A percentile compares a stretch with the other conserved stretches of the same genome.
Evolutionary conservation across 2,329 filamentous ascomycete species (phyloP).

Genomic region (Akanthomyces uredinophilus): DNA sequence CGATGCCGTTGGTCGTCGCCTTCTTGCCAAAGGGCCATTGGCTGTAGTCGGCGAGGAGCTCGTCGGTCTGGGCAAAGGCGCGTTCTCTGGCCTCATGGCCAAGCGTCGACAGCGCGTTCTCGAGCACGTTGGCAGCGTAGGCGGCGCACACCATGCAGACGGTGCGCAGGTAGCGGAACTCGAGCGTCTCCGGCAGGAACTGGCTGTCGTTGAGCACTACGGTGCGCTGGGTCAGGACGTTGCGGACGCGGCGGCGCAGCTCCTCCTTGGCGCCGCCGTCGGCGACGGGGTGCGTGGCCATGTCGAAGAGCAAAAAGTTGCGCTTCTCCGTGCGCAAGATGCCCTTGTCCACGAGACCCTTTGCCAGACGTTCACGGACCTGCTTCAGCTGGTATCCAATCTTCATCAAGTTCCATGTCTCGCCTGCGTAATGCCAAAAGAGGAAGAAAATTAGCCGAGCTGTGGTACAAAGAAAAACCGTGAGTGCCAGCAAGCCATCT

Average conservation of each 20-base stretch:
- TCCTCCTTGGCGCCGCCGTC: constrained; percentile 97
- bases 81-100: constrained; percentile 91
- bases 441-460: constrained; percentile 17
- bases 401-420: constrained; percentile 99
- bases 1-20: constrained; percentile 73
- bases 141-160: constrained; percentile 96
- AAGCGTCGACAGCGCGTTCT: constrained; percentile 92
- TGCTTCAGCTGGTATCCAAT: constrained; percentile 99
- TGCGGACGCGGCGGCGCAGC: constrained; percentile 86
- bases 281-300: constrained; percentile 97
- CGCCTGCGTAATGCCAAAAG: constrained; percentile 52
- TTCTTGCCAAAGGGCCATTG: constrained; percentile 95
- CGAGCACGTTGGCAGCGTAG: constrained; percentile 94
- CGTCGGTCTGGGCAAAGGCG: constrained; percentile 95
- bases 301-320: constrained; percentile 99
- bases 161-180: constrained; percentile 88
- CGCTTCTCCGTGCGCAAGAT: constrained; percentile 98
- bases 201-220: constrained; percentile 81
- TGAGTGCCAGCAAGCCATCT: constrained; percentile 23
- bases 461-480: background rate
- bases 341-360: constrained; percentile 97
- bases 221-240: constrained; percentile 87
- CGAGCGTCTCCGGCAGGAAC: constrained; percentile 89
- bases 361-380: constrained; percentile 93
- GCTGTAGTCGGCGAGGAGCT: constrained; percentile 90